Conservation (phyloP, 139 green algal genomes). For the Micromonas commoda region DNA sequence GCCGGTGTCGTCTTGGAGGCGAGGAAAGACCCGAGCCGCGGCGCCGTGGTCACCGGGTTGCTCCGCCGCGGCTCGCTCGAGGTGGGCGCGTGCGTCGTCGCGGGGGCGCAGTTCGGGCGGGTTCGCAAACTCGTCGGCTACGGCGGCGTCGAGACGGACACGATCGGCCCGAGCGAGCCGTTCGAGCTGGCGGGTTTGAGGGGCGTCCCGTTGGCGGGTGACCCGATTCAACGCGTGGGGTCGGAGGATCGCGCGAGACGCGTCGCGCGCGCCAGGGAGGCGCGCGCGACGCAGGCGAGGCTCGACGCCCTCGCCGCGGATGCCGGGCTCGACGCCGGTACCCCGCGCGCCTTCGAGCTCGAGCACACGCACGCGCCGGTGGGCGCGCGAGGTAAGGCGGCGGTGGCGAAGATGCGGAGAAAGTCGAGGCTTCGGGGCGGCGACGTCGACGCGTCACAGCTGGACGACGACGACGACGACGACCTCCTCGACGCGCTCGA, state of each 20-base stretch:
- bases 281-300: not conserved
- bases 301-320: no score
- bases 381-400: not conserved
- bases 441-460: not conserved
- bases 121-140: not conserved
- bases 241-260: constrained; percentile 4
- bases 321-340: no score
- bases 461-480: not conserved
- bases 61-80: not conserved
- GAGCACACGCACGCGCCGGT: not conserved
- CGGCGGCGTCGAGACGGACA: not conserved
- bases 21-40: constrained; percentile 9
- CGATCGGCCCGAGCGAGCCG: not conserved
- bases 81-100: not conserved
- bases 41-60: not conserved
- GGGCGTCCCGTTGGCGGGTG: constrained; percentile 5
- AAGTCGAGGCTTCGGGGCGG: not conserved
- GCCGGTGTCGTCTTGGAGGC: constrained; percentile 21
- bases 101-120: not conserved
- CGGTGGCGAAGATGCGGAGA: not conserved
- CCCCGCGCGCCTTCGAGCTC: no score
- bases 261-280: not conserved
- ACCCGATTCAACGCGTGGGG: not conserved
- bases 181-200: constrained; percentile 19
- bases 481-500: not conserved